Percentiles rank a stretch among this genome's conserved stretches.
phyloP scores from a whole-genome alignment of 768 basidiomycete species.

The Suillus subalutaceus region DNA sequence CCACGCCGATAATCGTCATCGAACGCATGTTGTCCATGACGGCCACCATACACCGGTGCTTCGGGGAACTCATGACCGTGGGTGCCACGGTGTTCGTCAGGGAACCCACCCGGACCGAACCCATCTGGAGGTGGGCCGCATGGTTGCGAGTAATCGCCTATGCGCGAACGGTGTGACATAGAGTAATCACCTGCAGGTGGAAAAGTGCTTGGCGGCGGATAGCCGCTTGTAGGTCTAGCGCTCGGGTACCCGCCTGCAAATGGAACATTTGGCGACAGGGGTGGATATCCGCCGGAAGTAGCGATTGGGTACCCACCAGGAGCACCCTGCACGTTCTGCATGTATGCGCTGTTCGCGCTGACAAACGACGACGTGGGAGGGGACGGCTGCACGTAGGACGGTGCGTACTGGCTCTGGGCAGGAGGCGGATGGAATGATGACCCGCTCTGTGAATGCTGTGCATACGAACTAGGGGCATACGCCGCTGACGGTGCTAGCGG shows the following conservation, averaged over 20 bases:
- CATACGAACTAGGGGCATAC: slow-evolving; percentile 18
- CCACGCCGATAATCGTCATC: background rate
- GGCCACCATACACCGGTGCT: slow-evolving; percentile 34
- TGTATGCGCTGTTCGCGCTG: background rate
- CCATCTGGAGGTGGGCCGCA: slow-evolving; percentile 25
- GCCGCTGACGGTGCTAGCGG: slow-evolving; percentile 13
- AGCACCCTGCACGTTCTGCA: background rate
- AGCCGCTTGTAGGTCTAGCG: background rate
- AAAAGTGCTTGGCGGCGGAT: background rate
- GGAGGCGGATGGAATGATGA: slow-evolving; percentile 12
- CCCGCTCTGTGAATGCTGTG: background rate
- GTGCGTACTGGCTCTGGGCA: slow-evolving; percentile 33
- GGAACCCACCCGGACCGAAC: slow-evolving; percentile 13
- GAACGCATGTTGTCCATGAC: slow-evolving; percentile 9
- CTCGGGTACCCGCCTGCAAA: background rate
- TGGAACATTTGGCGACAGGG: background rate
- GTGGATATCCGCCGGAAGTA: background rate
- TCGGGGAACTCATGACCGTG: slow-evolving; percentile 41
- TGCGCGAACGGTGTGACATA: slow-evolving; percentile 15
- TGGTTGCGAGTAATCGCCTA: slow-evolving; percentile 13
- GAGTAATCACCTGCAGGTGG: background rate
- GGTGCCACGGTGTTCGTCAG: slow-evolving; percentile 11
- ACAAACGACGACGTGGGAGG: background rate
- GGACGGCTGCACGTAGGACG: slow-evolving; percentile 25
- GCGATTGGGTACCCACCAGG: background rate